phyloP scores from a whole-genome alignment of 257 asterid species.

The Fraxinus cuspidata region DNA sequence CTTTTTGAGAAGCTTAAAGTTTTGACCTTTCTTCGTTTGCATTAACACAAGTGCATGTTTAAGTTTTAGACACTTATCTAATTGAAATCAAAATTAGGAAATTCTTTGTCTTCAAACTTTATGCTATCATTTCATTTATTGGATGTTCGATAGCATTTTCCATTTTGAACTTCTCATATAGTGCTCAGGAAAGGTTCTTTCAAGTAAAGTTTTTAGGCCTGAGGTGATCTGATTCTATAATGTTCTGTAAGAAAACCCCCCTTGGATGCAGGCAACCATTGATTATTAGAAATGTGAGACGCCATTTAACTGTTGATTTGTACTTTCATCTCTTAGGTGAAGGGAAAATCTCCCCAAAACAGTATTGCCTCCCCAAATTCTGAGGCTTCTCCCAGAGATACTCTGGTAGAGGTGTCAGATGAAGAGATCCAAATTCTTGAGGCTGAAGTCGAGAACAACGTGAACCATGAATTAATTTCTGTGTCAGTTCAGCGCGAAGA shows the following conservation, averaged over 20 bases:
- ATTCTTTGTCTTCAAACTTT: neutral
- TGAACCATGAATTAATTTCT: conserved; percentile 32
- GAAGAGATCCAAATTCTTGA: conserved; percentile 48
- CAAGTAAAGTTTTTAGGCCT: neutral
- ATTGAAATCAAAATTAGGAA: neutral
- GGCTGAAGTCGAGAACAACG: conserved; percentile 41
- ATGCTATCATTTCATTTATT: conserved; percentile 8
- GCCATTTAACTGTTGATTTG: neutral
- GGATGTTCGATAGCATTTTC: neutral
- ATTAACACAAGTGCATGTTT: neutral
- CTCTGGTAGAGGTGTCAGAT: conserved; percentile 40
- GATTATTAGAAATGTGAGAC: neutral
- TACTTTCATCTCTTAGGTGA: conserved; percentile 53
- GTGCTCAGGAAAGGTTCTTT: conserved; percentile 5
- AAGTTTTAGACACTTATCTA: neutral
- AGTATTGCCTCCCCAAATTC: conserved; percentile 48
- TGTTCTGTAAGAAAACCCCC: neutral
- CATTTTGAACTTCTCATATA: neutral
- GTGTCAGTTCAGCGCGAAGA: conserved; percentile 46
- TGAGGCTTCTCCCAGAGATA: conserved; percentile 45
- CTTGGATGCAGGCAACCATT: neutral
- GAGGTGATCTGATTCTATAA: neutral
- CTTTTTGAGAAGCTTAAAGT: neutral
- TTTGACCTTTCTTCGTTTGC: neutral
- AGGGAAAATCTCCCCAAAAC: conserved; percentile 62